These are phyloP conservation scores for Solanum infundibuliforme DNA, from an alignment of 257 asterid genomes.

Conservation along the genomic window DNA sequence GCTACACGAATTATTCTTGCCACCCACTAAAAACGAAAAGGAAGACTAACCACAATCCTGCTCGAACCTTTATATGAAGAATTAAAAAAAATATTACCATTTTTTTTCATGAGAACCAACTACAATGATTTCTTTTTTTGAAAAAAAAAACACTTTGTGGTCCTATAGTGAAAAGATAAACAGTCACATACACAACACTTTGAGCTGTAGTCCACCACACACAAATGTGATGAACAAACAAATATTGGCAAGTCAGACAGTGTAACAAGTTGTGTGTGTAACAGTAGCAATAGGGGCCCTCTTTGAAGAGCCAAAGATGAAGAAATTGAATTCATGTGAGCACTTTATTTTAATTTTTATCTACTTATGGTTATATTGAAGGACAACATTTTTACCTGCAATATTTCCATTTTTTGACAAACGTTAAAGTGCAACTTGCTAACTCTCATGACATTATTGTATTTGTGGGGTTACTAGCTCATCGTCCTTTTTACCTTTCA, in stretches of 20 bases:
- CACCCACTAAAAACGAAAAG: neutral
- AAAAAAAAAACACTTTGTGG: neutral
- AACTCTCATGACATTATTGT: neutral
- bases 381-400: conserved; percentile 8
- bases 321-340: neutral
- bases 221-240: neutral
- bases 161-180: neutral
- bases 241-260: conserved; percentile 3
- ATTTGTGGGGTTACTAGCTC: neutral
- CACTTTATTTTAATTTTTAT: conserved; percentile 10
- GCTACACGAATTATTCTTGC: neutral
- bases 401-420: conserved; percentile 34
- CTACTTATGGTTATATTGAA: conserved; percentile 32
- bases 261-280: neutral
- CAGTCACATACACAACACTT: neutral
- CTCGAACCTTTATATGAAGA: neutral
- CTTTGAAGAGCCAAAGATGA: neutral
- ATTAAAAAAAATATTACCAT: neutral
- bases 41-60: neutral
- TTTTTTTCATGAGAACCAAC: neutral
- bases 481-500: conserved; percentile 1
- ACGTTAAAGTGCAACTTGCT: conserved; percentile 21
- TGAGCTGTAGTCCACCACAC: neutral
- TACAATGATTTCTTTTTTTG: neutral
- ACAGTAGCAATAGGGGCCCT: neutral